Percentiles rank a stretch among this genome's conserved stretches.
These are phyloP conservation scores for Claviceps digitariae DNA, from an alignment of 2,329 filamentous ascomycete species.

Conservation along the genomic window DNA sequence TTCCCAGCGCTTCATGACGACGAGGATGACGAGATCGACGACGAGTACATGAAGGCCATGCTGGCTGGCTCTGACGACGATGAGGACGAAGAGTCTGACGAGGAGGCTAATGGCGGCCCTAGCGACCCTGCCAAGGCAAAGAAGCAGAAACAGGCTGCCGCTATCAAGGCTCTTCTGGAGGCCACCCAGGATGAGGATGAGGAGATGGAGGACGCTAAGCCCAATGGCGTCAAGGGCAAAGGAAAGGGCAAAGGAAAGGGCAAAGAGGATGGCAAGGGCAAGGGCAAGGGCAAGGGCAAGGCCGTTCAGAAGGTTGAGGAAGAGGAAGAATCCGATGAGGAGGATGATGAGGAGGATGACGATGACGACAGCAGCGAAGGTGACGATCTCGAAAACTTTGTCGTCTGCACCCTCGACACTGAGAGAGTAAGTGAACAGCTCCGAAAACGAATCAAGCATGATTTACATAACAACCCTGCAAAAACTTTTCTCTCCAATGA, in stretches of 20 bases:
- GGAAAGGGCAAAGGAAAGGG: slow-evolving; percentile 36
- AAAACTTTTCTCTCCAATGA: neutral
- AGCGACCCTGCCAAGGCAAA: slow-evolving; percentile 85
- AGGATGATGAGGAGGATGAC: slow-evolving; percentile 29
- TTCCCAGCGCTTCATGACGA: slow-evolving; percentile 36
- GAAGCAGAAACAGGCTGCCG: slow-evolving; percentile 68
- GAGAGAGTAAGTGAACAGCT: slow-evolving; percentile 52
- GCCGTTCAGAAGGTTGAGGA: slow-evolving; percentile 45
- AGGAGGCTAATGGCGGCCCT: slow-evolving; percentile 75
- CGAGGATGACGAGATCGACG: slow-evolving; percentile 52
- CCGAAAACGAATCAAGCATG: too few species aligned
- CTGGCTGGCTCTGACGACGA: slow-evolving; percentile 39
- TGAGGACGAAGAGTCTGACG: slow-evolving; percentile 39
- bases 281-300: slow-evolving; percentile 60
- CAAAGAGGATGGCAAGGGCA: slow-evolving; percentile 44
- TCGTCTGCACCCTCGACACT: slow-evolving; percentile 91
- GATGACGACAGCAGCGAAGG: slow-evolving; percentile 49
- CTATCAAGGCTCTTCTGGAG: slow-evolving; percentile 64
- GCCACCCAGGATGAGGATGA: slow-evolving; percentile 51
- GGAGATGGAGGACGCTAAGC: slow-evolving; percentile 58
- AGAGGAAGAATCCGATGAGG: slow-evolving; percentile 29
- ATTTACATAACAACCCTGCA: too few species aligned
- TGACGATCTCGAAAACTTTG: slow-evolving; percentile 70
- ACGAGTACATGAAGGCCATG: slow-evolving; percentile 47
- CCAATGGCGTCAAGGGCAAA: slow-evolving; percentile 43